Evolutionary conservation across 257 asterid genomes (phyloP), one percentile per base, ranked within the genome.

Genomic region (Salvia hispanica): DNA sequence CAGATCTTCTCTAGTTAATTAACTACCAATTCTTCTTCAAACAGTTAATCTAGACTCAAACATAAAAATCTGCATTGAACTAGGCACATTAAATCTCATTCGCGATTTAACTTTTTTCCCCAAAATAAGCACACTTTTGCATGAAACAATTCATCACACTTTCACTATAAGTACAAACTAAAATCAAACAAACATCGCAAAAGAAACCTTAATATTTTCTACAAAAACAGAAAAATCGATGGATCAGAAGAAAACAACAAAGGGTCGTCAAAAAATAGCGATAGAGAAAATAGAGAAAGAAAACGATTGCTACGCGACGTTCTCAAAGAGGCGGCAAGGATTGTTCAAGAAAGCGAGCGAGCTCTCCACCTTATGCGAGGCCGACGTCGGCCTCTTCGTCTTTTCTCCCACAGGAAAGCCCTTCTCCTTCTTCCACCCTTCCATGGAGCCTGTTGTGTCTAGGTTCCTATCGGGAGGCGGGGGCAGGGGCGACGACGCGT

Each of bases 371-470:
- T 34, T 71, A 0, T 82, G 80, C 58, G 46, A 72, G 6, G 42
- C 73, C 12, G 82, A 79, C 8, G 45, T 79, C 16, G 84, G 76
- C 3, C 13, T 79, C 33, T 34, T 82, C 11, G 7, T 76, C 7
- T 76, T 42, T 7, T 82, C 84, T 1, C 87, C 87, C 0, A 68
- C 82, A 0, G 84, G 82, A n/a, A 82, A 79, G 68, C 80, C 82
- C 14, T 79, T 54, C 57, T 79, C 87, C 7, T 82, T 79, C 69
- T 76, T 82, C 36, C 80, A 82, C 34, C 84, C 87, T 3, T 76
- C 75, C 3, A 34, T 39, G 74, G 82, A 76, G 7, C 55, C 75
- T 1, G 44, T 79, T 0, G 0, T 44, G 9, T 7, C 39, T 3
- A 44, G 68, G 4, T 44, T 66, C 1, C 25, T 1, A 2, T 44